phyloP scores from a whole-genome alignment of 176 grass and related monocot species.

The Alloteropsis semialata region DNA sequence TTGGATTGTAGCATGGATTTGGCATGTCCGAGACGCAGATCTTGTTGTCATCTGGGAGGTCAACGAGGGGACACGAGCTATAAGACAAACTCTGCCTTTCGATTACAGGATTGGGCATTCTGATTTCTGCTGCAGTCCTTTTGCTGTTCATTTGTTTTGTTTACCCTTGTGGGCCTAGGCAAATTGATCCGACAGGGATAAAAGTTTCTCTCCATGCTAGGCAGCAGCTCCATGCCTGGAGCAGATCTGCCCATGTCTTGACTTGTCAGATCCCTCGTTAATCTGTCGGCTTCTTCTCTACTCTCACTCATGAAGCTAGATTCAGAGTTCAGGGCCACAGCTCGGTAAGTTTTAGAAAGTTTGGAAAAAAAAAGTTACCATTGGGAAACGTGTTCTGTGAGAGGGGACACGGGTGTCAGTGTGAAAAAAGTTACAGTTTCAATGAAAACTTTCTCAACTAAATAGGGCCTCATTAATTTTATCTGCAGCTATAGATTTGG shows the following conservation, averaged over 20 bases:
- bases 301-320: not conserved
- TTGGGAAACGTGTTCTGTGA: no score
- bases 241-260: not conserved
- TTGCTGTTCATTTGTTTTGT: not conserved
- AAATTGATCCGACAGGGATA: not conserved
- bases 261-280: constrained; percentile 3
- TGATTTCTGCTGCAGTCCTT: not conserved
- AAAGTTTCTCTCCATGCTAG: not conserved
- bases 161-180: not conserved
- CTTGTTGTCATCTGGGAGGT: not conserved
- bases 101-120: not conserved
- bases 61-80: not conserved
- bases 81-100: not conserved
- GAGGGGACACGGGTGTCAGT: no score
- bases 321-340: no score
- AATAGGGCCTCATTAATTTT: no score
- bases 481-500: no score
- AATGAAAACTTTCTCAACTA: no score
- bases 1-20: constrained; percentile 30
- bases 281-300: not conserved
- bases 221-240: not conserved
- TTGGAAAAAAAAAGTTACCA: no score
- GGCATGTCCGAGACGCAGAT: constrained; percentile 8
- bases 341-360: no score
- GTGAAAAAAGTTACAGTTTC: no score